Base-by-base conservation (phyloP, 805 yeast species). In the Metschnikowia similis region DNA sequence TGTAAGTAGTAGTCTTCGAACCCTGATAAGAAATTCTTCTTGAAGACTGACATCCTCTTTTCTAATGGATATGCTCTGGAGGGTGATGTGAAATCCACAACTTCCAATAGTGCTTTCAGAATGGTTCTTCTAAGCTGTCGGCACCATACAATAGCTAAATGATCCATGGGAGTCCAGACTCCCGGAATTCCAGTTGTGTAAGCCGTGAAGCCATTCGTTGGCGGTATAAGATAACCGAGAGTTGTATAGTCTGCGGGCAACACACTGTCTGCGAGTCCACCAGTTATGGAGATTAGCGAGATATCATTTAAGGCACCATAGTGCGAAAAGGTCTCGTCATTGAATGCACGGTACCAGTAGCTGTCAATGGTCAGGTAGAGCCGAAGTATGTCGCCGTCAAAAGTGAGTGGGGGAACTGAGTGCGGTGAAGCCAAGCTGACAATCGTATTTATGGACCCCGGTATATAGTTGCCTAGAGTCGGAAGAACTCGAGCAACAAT, bases 141-240 rank as follows among this genome's bases (percentile, higher is more conserved):
- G 67, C 99, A 92, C 99, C 99, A 92, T 1, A 92, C 96, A 43
- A 94, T 84, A 0, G 98, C 97, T 55, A 89, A 75, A 69, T 92
- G 99, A 66, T 92, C 98, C 37, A 90, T 83, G 1, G 97, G 87
- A 0, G 96, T 84, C 96, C 97, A 92, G 1, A 92, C 97, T 2
- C 76, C 77, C 0, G 96, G 96, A 9, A 92, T 85, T 1, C 96
- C 91, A 0, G 94, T 83, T 0, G 97, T 81, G 57, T 82, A 88
- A 0, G 85, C 87, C 0, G 95, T 83, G 52, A 92, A 83, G 0
- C 97, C 97, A 58, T 92, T 81, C 0, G 80, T 55, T 1, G 77
- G 74, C 0, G 97, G 96, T 0, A 90, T 74, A 1, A 91, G 55
- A 2, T 87, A 86, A 8, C 83, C 81, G 4, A 89, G 68, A 1